phyloP scores from a whole-genome alignment of 176 grass and related monocot species.

The Pontederia paniculata region DNA sequence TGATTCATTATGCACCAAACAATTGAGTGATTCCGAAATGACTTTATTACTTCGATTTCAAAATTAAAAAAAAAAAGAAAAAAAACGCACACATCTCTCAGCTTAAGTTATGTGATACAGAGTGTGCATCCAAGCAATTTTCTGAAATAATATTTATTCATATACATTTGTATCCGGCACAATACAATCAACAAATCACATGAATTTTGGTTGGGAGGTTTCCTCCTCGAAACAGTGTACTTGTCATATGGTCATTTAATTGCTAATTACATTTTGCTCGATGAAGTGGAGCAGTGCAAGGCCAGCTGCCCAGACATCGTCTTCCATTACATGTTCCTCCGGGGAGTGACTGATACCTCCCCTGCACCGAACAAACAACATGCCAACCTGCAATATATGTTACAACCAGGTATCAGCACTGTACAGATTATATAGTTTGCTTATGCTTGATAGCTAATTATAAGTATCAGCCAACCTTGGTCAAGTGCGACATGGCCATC shows the following conservation, averaged over 20 bases:
- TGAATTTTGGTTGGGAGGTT: no score
- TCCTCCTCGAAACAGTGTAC: not conserved
- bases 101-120: no score
- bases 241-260: not conserved
- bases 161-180: no score
- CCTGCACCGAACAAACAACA: constrained; percentile 84
- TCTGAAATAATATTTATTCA: no score
- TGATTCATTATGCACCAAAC: no score
- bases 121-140: no score
- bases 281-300: constrained; percentile 57
- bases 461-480: no score
- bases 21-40: no score
- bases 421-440: not conserved
- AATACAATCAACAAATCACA: no score
- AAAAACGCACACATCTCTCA: no score
- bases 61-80: no score
- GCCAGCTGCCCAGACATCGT: constrained; percentile 87
- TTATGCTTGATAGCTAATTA: not conserved
- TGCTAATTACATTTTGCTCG: constrained; percentile 25
- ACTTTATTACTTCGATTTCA: no score
- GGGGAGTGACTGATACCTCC: constrained; percentile 85
- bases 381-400: constrained; percentile 38
- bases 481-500: constrained; percentile 79
- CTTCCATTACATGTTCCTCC: constrained; percentile 65
- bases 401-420: not conserved